phyloP scores from a whole-genome alignment of 768 basidiomycete genomes.

The Leccinum arenicola region DNA sequence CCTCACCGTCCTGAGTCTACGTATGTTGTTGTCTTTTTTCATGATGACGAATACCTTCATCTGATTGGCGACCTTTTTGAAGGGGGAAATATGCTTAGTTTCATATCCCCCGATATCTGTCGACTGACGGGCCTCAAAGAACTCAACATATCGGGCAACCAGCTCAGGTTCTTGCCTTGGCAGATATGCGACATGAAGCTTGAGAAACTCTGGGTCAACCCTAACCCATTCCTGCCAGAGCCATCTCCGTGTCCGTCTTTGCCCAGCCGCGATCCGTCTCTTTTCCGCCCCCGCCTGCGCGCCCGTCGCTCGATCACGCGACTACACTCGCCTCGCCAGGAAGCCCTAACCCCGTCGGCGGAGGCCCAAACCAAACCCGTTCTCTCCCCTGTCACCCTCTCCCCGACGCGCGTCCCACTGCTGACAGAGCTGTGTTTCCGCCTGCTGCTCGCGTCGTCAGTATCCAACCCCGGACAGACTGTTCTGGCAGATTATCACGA shows the following conservation, averaged over 20 bases:
- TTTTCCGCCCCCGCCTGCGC: background rate
- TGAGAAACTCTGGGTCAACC: conserved; percentile 43
- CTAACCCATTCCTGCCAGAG: conserved; percentile 55
- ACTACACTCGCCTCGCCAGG: background rate
- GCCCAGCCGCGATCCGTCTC: conserved; percentile 8
- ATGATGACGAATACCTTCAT: background rate
- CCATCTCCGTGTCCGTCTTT: conserved; percentile 10
- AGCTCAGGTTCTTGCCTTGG: conserved; percentile 56
- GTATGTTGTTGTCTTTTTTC: conserved; percentile 39
- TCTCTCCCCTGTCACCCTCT: background rate
- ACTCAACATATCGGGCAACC: conserved; percentile 61
- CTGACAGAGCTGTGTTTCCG: too few species aligned
- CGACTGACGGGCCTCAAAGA: conserved; percentile 51
- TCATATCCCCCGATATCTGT: conserved; percentile 62
- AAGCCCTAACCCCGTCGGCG: background rate
- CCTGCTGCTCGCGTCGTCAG: too few species aligned
- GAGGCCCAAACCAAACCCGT: background rate
- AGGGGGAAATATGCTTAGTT: conserved; percentile 58
- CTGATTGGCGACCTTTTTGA: background rate
- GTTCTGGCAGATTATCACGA: too few species aligned
- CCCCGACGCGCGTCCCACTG: conserved; percentile 23
- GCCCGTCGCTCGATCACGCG: too few species aligned
- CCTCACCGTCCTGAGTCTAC: conserved; percentile 59
- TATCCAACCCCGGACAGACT: too few species aligned
- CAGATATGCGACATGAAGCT: conserved; percentile 64